Base-by-base conservation (phyloP, 2,329 filamentous ascomycete species). In the Aspergillus pseudoterreus region DNA sequence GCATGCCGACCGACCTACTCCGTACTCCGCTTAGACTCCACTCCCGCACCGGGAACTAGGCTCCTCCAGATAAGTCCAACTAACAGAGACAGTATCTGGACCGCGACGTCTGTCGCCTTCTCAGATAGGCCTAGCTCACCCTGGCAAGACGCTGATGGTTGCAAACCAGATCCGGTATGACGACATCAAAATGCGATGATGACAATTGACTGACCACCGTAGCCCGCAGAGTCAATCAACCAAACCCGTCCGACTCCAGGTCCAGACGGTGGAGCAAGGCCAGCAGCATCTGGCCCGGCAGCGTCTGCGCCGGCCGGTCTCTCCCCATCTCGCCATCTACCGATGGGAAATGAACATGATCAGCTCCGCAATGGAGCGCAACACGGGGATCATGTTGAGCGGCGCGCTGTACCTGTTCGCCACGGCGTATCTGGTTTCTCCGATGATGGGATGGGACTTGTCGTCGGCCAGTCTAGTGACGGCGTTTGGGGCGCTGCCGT, bases 301-400 rank as follows among this genome's bases (percentile, higher is more conserved):
- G 78, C 90, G 90, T 64, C 80, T 85, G 49, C 72, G 80, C 63
- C 90, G 90, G 43, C 91, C 91, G 67, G 80, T 94, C 61, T 82
- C 88, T 30, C 90, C 90, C 45, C 89, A 95, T 68, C 82, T 95
- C 57, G 73, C 75, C 63, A 90, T 92, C 80, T 96, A 95, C 83
- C 81, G 83, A 74, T 82, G 85, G 53, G 82, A 87, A 69, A 85
- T 95, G 73, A 90, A 87, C 60, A 95, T 84, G 82, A 84, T 88
- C 69, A 78, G 79, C 58, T 85, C 85, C 54, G 83, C 79, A 43
- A 80, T 89, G 73, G 87, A 89, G 74, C 88, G 90, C 59, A 83
- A 94, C 75, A 92, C 90, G 4, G 91, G 88, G 60, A 75, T 79
- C 64, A 71, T 80, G 48, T 79, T 94, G 58, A 84, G 83, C 47